A percentile compares a stretch with the other conserved stretches of the same genome.
Evolutionary conservation across 108 stramenopile genomes (phyloP).

Genomic region (Cyclotella choctawhatcheeana): DNA sequence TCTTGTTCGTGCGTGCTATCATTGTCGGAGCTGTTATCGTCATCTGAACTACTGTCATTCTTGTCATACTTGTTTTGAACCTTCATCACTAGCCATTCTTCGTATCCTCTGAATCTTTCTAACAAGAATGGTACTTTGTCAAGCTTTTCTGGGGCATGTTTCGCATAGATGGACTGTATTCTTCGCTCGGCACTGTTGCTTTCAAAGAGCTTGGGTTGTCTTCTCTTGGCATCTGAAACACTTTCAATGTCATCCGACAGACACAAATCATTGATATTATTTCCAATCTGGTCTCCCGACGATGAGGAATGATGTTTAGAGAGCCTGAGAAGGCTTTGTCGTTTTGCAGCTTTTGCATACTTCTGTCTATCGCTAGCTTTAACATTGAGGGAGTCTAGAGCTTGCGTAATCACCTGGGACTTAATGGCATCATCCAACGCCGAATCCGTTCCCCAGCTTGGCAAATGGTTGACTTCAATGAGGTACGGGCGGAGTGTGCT

Average conservation of each 20-base stretch:
- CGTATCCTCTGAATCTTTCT: constrained; percentile 62
- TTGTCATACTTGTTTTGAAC: constrained; percentile 55
- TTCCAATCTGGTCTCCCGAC: too few species aligned
- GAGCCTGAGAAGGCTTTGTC: constrained; percentile 30
- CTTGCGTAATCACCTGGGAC: constrained; percentile 50
- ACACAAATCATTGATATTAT: too few species aligned
- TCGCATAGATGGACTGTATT: constrained; percentile 49
- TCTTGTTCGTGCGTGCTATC: constrained; percentile 9
- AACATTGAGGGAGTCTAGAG: constrained; percentile 42
- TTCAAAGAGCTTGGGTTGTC: constrained; percentile 21
- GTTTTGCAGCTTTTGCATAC: constrained; percentile 31
- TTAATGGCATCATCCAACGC: constrained; percentile 58
- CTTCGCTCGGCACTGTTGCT: constrained; percentile 42
- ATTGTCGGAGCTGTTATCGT: constrained; percentile 24
- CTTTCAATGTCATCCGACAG: too few species aligned
- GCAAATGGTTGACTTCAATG: constrained; percentile 88
- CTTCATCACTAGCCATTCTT: constrained; percentile 60
- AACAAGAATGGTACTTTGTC: constrained; percentile 50
- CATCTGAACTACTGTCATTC: background rate
- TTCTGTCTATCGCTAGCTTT: constrained; percentile 28
- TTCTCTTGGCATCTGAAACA: background rate
- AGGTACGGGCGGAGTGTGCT: constrained; percentile 75
- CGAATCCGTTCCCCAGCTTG: constrained; percentile 56
- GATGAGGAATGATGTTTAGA: constrained; percentile 3
- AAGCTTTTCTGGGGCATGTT: constrained; percentile 64